Base-by-base conservation (phyloP, 345 rosid species). In the Arabidopsis suecica region DNA sequence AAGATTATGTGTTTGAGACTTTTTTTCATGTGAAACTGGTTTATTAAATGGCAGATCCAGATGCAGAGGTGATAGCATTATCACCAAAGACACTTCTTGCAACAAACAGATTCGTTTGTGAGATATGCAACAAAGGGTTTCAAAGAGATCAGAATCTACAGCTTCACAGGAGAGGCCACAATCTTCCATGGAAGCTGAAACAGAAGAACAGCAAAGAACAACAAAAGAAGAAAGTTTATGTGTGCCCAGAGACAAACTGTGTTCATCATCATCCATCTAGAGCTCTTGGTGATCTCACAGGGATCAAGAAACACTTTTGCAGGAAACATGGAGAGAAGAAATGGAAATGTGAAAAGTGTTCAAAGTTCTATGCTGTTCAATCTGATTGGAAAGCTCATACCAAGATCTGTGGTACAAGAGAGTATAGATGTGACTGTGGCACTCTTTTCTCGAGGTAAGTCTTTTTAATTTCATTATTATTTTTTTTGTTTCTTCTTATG, bases 131-230 rank as follows among this genome's bases (percentile, higher is more conserved):
- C 83, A 93, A 90, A 79, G 93, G 98, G 69, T 93, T 93, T 75
- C 98, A 89, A 61, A 86, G 98, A 78, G 98, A 93, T 80, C 98
- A 93, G 83, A 93, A 93, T 69, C 88, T 93, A 67, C 97, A 93
- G 70, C 98, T 93, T 73, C 97, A 93, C 71, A 86, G 93, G 80
- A 88, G 98, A 84, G 97, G 98, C 4, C 98, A 93, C 65, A 93
- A 93, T 73, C 92, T 93, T 49, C 98, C 98, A 55, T 93, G 98
- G 98, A 93, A 93, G 74, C 84, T 93, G 69, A 93, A 93, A 74
- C 97, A 88, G 77, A 89, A 88, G 65, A 86, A 68, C 82, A 78
- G 32, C 76, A 79, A 85, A 68, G 93, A 85, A 42, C 77, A 77
- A 1, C 76, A 77, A 13, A 89, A 71, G 76, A 71, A 72, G 75